These are phyloP conservation scores for Aspergillus aculeatinus DNA, from an alignment of 2,329 filamentous ascomycete genomes.

Conservation along the genomic window DNA sequence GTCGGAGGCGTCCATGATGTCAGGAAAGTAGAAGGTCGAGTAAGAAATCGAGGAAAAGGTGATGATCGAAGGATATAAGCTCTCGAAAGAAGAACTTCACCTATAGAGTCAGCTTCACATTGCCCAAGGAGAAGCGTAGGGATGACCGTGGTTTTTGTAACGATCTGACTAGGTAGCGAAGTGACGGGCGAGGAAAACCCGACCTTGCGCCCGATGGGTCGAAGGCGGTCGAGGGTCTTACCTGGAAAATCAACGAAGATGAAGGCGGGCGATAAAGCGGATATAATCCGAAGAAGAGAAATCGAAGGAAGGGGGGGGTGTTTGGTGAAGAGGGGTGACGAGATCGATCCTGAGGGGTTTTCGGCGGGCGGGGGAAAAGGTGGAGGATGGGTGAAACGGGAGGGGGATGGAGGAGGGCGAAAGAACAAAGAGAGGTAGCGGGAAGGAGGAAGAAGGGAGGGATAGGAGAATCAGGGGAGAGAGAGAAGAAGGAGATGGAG, in stretches of 20 bases:
- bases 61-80: neutral
- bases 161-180: constrained; percentile 3
- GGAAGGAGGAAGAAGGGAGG: constrained; percentile 21
- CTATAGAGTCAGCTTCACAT: neutral
- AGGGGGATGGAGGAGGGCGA: constrained; percentile 16
- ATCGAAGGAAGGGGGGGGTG: constrained; percentile 2
- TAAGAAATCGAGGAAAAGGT: neutral
- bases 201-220: neutral
- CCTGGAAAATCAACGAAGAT: constrained; percentile 1
- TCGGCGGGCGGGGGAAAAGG: constrained; percentile 32
- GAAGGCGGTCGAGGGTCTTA: neutral
- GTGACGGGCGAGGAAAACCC: neutral
- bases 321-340: constrained; percentile 19
- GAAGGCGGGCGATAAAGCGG: neutral
- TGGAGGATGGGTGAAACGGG: constrained; percentile 27
- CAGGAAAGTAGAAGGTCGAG: constrained; percentile 9
- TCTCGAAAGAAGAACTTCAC: neutral
- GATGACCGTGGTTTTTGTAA: constrained; percentile 2
- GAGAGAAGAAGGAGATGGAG: constrained; percentile 13
- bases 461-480: constrained; percentile 16
- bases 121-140: neutral
- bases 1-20: constrained; percentile 63
- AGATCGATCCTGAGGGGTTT: constrained; percentile 26
- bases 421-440: constrained; percentile 19
- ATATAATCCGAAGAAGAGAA: neutral